A percentile compares a stretch with the other conserved stretches of the same genome.
Conservation (phyloP, 176 grass and related monocot genomes). For the Rhipidocladum racemiflorum region DNA sequence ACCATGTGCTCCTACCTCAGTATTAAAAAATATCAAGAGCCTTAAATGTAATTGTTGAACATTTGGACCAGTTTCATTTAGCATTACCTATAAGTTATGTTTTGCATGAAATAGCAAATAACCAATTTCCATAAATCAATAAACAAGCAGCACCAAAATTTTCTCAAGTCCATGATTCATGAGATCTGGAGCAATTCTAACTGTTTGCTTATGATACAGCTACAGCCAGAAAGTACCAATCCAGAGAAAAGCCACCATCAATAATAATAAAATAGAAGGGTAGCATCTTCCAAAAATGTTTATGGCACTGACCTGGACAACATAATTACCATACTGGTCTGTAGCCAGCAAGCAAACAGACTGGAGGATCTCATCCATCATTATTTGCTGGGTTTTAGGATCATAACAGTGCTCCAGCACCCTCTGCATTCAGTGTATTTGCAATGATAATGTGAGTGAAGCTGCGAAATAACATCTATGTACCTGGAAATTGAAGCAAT, state of each 20-base stretch:
- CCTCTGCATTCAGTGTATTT: slow-evolving; percentile 33
- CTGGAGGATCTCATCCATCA: slow-evolving; percentile 51
- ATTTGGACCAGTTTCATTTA: not conserved
- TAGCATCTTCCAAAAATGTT: not conserved
- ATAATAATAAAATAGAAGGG: not conserved
- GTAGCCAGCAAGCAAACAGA: slow-evolving; percentile 40
- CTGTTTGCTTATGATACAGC: not conserved
- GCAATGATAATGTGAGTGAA: slow-evolving; percentile 11
- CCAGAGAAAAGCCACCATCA: not conserved
- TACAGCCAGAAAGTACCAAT: not conserved
- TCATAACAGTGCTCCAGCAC: slow-evolving; percentile 48
- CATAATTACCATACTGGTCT: slow-evolving; percentile 61
- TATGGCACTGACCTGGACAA: slow-evolving; percentile 43
- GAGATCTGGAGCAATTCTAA: not conserved
- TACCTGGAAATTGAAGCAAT: not conserved
- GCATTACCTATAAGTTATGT: not conserved
- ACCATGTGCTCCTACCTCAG: not conserved
- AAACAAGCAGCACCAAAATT: not conserved
- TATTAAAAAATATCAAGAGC: not conserved
- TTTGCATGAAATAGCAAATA: not conserved
- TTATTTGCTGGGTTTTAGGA: slow-evolving; percentile 36
- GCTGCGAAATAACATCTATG: not conserved
- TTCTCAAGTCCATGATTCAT: not conserved
- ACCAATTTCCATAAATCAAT: not conserved
- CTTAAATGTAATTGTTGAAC: not conserved